Base-by-base conservation (phyloP, 2,329 filamentous ascomycete genomes). In the Talaromyces sp. region DNA sequence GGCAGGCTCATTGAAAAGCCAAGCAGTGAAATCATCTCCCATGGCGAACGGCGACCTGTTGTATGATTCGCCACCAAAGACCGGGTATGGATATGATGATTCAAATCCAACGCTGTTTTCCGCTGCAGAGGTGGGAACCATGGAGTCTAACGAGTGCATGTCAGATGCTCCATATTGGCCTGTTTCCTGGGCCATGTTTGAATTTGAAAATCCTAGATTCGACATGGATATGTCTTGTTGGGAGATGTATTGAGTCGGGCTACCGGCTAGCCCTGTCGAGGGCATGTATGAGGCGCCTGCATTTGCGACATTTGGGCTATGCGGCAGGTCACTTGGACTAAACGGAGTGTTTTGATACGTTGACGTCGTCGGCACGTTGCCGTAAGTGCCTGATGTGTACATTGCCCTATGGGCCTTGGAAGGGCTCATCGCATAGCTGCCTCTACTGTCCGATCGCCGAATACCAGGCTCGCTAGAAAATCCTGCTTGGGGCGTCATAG, bases 41-140 rank as follows among this genome's bases (percentile, higher is more conserved):
- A 96, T 90, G 8, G 89, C 88, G 71, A 94, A 94, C 0, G 94
- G 92, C 2, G 92, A 96, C 61, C 94, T 90, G 68, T 90, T 93
- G 63, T 91, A 88, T 36, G 59, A 56, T 68, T 96, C 92, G 30
- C 85, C 88, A 16, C 92, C 92, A 75, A 97, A 97, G 30, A 97
- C 89, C 0, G 94, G 92, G 68, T 96, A 90, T 4, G 90, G 72
- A 63, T 74, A 79, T 5, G 71, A 68, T 12, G 71, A 57, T 75
- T 71, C 18, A 75, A 68, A 54, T 79, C 78, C 14, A n/a, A 63
- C 23, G 2, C 77, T 70, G 33, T 70, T 67, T 27, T 70, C 61
- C 59, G 70, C 67, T 30, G 67, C 62, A 33, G 70, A 61, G 59
- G 64, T 65, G 27, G 70, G 56, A 16, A 65, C 63, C 63, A 73